Evolutionary conservation across 164 flowering plant genomes (phyloP), one percentile per base, ranked within the genome.

Genomic region (Piper longum): DNA sequence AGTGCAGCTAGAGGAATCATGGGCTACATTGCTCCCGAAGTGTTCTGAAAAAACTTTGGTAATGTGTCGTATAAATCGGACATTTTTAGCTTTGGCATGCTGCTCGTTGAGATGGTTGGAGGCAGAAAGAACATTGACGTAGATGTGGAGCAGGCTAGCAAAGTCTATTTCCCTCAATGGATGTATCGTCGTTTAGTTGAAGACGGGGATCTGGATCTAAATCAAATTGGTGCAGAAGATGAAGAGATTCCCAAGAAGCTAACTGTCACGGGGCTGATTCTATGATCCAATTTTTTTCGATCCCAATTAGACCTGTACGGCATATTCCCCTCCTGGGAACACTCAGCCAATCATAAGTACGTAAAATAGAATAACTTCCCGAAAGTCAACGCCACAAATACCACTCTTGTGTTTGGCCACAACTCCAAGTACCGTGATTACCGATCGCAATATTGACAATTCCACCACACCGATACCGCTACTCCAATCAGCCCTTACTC

Each of bases 81-180:
- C 56, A 72, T 71, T 51, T 75, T 69, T 43, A 71, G 72, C 48
- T 71, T 63, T 42, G 78, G 78, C 11, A 71, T 71, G 61, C 4
- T 75, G 59, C 40, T 71, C 13, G 60, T 71, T 18, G 78, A 75
- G 60, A 69, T 75, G 3, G 61, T 64, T 3, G 70, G 52, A 48
- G 52, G 52, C 52, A 48, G 52, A 14, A 48, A 48, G 52, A 48
- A 48, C 52, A 48, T 48, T 48, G 52, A 48, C 52, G 14, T 14
- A 48, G 14, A 48, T 48, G 52, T 48, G 52, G 52, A 48, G 52
- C 52, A 48, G 52, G 52, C 52, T 48, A 48, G 52, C 52, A 48
- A 48, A 48, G 52, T 48, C 3, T 48, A 48, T 14, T 48, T 48
- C 11, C 52, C 52, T 48, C 52, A 48, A 48, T 48, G 52, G 52